Evolutionary conservation across 148 eudicot species (phyloP).

Genomic region (Heliamphora exappendiculata): DNA sequence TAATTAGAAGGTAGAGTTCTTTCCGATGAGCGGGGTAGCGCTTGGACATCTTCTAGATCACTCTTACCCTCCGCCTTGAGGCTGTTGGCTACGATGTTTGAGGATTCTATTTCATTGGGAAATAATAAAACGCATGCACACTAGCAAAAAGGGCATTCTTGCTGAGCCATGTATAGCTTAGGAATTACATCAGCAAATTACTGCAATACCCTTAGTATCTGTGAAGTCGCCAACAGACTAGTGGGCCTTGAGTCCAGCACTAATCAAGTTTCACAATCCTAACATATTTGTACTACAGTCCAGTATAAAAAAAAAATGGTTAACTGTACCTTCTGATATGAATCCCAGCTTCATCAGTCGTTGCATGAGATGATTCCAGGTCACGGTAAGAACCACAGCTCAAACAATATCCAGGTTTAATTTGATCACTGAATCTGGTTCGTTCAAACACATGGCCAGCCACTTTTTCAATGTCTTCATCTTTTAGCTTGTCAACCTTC

Average conservation of each 20-base stretch:
- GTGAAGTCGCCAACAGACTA: too few relatives aligned
- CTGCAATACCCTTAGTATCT: too few relatives aligned
- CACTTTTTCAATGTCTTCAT: conserved; percentile 30
- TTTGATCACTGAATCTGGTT: conserved; percentile 15
- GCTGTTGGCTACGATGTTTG: background rate
- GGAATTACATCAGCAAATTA: too few relatives aligned
- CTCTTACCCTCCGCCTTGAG: background rate
- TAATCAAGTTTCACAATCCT: background rate
- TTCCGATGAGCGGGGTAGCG: background rate
- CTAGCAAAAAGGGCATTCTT: too few relatives aligned
- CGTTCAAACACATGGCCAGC: conserved; percentile 43
- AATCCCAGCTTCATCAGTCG: conserved; percentile 36
- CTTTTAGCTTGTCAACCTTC: conserved; percentile 34
- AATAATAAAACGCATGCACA: too few relatives aligned
- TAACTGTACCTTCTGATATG: conserved; percentile 40
- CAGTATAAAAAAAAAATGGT: too few relatives aligned
- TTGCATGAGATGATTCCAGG: conserved; percentile 36
- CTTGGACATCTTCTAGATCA: background rate
- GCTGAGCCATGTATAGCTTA: too few relatives aligned
- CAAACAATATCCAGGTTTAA: conserved; percentile 58
- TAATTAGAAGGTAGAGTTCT: background rate
- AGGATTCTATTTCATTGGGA: background rate
- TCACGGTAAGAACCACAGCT: conserved; percentile 54
- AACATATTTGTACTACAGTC: background rate
- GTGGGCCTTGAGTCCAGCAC: too few relatives aligned